These are phyloP conservation scores for Penicillium verhagenii DNA, from an alignment of 495 filamentous ascomycete genomes.

Conservation along the genomic window DNA sequence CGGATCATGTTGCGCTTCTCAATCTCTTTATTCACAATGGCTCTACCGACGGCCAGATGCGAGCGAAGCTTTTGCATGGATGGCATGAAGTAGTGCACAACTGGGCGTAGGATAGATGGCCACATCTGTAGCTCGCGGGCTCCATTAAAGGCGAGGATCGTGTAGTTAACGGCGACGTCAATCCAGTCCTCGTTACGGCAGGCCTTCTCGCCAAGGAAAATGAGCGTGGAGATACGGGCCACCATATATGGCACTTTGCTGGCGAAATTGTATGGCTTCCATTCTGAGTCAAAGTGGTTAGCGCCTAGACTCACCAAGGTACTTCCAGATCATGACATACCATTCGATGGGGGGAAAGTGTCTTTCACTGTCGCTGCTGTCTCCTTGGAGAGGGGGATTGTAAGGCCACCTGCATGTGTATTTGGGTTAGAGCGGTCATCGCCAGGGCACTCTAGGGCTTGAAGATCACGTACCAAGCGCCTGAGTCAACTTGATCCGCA, in stretches of 20 bases:
- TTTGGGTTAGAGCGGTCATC: not conserved
- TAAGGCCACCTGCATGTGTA: conserved; percentile 29
- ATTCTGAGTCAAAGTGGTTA: conserved; percentile 19
- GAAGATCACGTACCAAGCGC: conserved; percentile 32
- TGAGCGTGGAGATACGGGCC: conserved; percentile 54
- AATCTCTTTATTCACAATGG: conserved; percentile 36
- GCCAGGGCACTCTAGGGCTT: not conserved
- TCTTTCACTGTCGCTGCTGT: conserved; percentile 36
- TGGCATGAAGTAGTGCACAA: conserved; percentile 40
- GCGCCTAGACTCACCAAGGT: not conserved
- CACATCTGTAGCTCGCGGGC: conserved; percentile 31
- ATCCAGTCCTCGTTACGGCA: conserved; percentile 58
- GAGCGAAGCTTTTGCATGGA: conserved; percentile 26
- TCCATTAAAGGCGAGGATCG: conserved; percentile 47
- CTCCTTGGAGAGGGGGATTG: conserved; percentile 44
- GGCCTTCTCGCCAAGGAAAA: conserved; percentile 55
- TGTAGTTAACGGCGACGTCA: conserved; percentile 55
- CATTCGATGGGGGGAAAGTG: conserved; percentile 35
- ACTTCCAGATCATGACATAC: conserved; percentile 17
- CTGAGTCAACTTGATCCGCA: conserved; percentile 50
- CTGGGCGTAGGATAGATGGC: conserved; percentile 34
- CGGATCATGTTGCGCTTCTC: conserved; percentile 23
- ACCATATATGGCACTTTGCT: conserved; percentile 43
- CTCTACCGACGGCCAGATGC: conserved; percentile 21
- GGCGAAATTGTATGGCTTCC: conserved; percentile 30